Conservation (phyloP, 2,329 filamentous ascomycete species). For the Paraconiothyrium sp. region DNA sequence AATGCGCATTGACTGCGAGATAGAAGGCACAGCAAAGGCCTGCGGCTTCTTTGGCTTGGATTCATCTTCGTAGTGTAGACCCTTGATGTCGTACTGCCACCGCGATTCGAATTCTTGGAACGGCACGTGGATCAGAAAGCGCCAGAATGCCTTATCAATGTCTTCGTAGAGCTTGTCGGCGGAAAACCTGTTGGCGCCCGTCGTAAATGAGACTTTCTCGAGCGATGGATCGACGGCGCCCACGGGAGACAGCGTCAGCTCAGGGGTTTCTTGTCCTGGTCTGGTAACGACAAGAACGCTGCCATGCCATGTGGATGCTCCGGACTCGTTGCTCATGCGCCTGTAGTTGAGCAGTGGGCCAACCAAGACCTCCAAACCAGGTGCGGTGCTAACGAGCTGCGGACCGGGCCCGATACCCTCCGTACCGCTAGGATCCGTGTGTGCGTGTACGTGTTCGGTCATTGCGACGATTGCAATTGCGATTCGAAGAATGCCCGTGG, state of each 20-base stretch:
- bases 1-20: conserved; percentile 72
- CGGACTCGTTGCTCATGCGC: conserved; percentile 69
- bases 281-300: conserved; percentile 85
- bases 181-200: conserved; percentile 47
- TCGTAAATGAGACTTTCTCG: conserved; percentile 36
- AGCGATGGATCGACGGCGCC: conserved; percentile 47
- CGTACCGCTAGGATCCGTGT: conserved; percentile 35
- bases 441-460: conserved; percentile 21
- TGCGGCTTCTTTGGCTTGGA: conserved; percentile 47
- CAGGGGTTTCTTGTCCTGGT: conserved; percentile 70
- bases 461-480: conserved; percentile 16
- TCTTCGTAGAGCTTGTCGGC: conserved; percentile 70
- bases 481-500: not conserved
- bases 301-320: conserved; percentile 74
- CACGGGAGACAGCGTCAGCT: conserved; percentile 67
- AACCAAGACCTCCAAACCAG: conserved; percentile 67
- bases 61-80: conserved; percentile 68
- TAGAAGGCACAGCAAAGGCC: conserved; percentile 66
- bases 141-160: conserved; percentile 66
- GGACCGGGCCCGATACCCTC: conserved; percentile 55
- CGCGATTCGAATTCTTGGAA: conserved; percentile 76
- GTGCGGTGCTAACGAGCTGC: conserved; percentile 53
- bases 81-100: conserved; percentile 81
- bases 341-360: conserved; percentile 83
- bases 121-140: conserved; percentile 67